Evolutionary conservation across 371 early-diverging fungal genomes (phyloP).

Genomic region (Mucor saturninus): DNA sequence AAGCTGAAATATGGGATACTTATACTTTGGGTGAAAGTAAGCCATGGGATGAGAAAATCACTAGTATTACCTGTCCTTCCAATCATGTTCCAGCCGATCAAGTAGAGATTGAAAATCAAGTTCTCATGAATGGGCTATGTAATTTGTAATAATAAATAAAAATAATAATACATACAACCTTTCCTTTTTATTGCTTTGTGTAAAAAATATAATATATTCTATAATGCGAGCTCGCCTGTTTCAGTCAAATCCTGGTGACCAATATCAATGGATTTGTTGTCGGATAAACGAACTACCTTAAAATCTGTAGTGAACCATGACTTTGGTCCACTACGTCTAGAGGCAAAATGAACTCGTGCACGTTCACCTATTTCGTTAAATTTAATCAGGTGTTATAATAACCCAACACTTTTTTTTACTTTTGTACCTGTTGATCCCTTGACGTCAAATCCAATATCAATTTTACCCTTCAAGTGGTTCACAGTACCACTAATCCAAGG

Average conservation of each 20-base stretch:
- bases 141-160: slow-evolving; percentile 11
- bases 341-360: slow-evolving; percentile 50
- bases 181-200: slow-evolving; percentile 3
- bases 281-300: slow-evolving; percentile 41
- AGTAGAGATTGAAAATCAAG: slow-evolving; percentile 56
- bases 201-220: slow-evolving; percentile 1
- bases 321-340: slow-evolving; percentile 37
- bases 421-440: slow-evolving; percentile 57
- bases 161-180: slow-evolving; percentile 5
- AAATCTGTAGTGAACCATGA: slow-evolving; percentile 47
- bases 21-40: slow-evolving; percentile 38
- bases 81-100: slow-evolving; percentile 53
- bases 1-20: slow-evolving; percentile 48
- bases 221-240: slow-evolving; percentile 35
- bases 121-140: slow-evolving; percentile 48
- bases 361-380: slow-evolving; percentile 34
- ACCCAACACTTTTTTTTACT: slow-evolving; percentile 3
- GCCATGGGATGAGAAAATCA: slow-evolving; percentile 41
- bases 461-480: slow-evolving; percentile 71
- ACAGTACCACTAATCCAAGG: slow-evolving; percentile 75
- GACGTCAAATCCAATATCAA: slow-evolving; percentile 63
- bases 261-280: slow-evolving; percentile 39
- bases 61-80: slow-evolving; percentile 37
- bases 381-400: background rate
- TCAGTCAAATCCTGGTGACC: slow-evolving; percentile 44